Conservation (phyloP, 257 asterid genomes). For the Lantana camara region DNA sequence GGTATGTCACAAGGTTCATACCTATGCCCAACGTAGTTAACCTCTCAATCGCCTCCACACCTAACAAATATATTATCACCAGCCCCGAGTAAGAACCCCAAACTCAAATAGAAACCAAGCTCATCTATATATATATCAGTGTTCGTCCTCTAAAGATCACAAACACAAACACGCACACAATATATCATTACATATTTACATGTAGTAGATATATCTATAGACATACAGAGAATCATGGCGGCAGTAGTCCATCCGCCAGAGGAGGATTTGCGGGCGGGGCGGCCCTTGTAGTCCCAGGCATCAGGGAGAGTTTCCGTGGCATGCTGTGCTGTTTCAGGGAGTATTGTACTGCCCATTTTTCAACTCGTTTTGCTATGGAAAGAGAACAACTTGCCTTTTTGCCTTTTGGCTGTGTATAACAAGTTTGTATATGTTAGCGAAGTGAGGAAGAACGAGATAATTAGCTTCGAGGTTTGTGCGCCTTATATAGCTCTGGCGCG, state of each 20-base stretch:
- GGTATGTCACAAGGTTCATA: constrained; percentile 76
- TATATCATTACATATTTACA: no score
- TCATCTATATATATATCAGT: no score
- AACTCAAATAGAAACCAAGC: no score
- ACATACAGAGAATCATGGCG: constrained; percentile 82
- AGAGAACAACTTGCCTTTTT: neutral
- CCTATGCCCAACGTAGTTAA: constrained; percentile 88
- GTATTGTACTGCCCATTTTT: constrained; percentile 28
- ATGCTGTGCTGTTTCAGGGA: constrained; percentile 56
- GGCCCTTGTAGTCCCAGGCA: constrained; percentile 90
- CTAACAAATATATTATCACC: constrained; percentile 26
- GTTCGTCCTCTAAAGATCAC: no score
- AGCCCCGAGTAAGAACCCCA: no score
- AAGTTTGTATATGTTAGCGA: no score
- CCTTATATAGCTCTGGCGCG: constrained; percentile 19
- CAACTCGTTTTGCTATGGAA: neutral
- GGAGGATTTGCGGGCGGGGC: constrained; percentile 55
- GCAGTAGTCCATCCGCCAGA: constrained; percentile 86
- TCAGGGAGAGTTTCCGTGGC: constrained; percentile 58
- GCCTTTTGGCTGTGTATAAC: no score
- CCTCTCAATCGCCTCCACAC: constrained; percentile 79
- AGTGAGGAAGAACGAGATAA: no score
- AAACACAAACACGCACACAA: no score
- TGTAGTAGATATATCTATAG: neutral
- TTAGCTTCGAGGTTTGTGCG: neutral